A percentile compares a stretch with the other conserved stretches of the same genome.
phyloP scores from a whole-genome alignment of 2,329 filamentous ascomycete species.

The Stylonectria norvegica region DNA sequence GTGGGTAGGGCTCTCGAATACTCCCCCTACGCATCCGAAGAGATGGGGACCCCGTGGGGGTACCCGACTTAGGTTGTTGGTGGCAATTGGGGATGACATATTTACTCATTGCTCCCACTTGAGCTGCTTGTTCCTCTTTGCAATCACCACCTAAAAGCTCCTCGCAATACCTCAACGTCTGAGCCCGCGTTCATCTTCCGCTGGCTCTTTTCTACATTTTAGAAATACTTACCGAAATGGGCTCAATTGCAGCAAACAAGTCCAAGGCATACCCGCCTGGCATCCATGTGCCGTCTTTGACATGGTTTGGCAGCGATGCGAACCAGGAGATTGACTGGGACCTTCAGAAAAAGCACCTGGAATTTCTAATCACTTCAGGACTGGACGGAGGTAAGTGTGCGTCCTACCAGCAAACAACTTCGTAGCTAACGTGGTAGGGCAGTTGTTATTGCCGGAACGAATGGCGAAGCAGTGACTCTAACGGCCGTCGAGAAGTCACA shows the following conservation, averaged over 20 bases:
- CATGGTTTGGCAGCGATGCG: slow-evolving; percentile 48
- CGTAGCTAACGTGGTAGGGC: slow-evolving; percentile 10
- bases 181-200: neutral
- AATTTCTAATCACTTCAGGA: slow-evolving; percentile 51
- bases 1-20: too few relatives aligned
- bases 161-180: neutral
- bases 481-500: slow-evolving; percentile 60
- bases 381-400: slow-evolving; percentile 44
- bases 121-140: slow-evolving; percentile 4
- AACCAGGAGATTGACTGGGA: slow-evolving; percentile 55
- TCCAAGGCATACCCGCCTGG: slow-evolving; percentile 43
- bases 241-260: slow-evolving; percentile 26
- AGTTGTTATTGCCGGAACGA: slow-evolving; percentile 68
- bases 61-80: neutral
- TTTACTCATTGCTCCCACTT: slow-evolving; percentile 10
- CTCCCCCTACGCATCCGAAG: too few relatives aligned
- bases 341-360: slow-evolving; percentile 49
- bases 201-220: neutral
- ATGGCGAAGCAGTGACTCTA: slow-evolving; percentile 70
- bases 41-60: slow-evolving; percentile 14
- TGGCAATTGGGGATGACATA: slow-evolving; percentile 11
- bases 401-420: accelerated
- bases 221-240: slow-evolving; percentile 17
- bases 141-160: slow-evolving; percentile 2
- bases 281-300: slow-evolving; percentile 55